Evolutionary conservation across 2,329 filamentous ascomycete genomes (phyloP).

Genomic region (Cordyceps militaris): DNA sequence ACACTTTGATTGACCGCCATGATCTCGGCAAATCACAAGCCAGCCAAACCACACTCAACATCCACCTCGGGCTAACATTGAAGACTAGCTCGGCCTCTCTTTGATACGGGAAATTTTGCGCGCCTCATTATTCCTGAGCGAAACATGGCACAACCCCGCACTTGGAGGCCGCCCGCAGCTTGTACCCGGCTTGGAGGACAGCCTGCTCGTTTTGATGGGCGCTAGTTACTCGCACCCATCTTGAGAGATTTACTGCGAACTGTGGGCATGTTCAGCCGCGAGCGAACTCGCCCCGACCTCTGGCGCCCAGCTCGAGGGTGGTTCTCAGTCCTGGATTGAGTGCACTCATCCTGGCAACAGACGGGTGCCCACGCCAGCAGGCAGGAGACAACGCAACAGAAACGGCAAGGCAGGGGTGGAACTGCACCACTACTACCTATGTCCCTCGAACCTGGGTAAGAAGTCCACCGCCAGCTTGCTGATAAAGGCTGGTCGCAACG

Average conservation of each 20-base stretch:
- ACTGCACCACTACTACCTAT: no score
- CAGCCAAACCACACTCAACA: background rate
- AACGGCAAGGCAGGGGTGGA: background rate
- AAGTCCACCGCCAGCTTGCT: background rate
- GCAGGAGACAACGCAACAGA: background rate
- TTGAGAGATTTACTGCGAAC: background rate
- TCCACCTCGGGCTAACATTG: background rate
- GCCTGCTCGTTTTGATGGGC: background rate
- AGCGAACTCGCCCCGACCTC: background rate
- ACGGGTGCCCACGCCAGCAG: background rate
- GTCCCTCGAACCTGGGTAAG: no score
- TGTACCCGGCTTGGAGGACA: background rate
- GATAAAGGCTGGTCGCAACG: background rate
- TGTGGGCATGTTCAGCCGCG: background rate
- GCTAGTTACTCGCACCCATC: no score
- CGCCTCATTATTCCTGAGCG: background rate
- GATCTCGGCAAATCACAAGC: background rate
- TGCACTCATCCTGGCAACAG: no score
- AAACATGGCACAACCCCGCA: conserved; percentile 2
- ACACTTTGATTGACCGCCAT: background rate
- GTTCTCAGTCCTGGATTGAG: background rate
- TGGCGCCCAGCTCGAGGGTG: no score
- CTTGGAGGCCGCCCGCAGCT: conserved; percentile 4
- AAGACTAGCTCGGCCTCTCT: background rate
- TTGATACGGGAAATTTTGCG: background rate